A percentile compares a stretch with the other conserved stretches of the same genome.
Evolutionary conservation across 805 yeast species (phyloP).

Genomic region (Saccharomycopsis babjevae): DNA sequence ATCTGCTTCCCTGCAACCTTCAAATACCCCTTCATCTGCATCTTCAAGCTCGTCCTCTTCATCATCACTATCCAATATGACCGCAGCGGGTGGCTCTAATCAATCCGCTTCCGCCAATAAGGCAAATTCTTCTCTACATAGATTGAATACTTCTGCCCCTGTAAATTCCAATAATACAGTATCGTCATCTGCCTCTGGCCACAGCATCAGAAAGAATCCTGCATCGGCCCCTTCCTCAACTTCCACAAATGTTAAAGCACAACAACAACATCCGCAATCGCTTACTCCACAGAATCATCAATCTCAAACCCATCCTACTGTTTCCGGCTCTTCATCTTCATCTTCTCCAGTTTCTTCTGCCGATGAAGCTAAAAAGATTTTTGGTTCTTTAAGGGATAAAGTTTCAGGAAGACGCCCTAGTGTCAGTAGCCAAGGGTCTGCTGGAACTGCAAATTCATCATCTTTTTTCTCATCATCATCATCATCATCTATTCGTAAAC

Average conservation of each 20-base stretch:
- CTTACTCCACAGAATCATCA: not conserved
- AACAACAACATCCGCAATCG: not conserved
- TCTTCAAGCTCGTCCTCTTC: not conserved
- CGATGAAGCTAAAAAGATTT: constrained; percentile 8
- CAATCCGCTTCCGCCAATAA: not conserved
- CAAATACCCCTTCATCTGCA: not conserved
- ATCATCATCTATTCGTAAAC: constrained; percentile 3
- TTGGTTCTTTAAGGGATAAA: constrained; percentile 16
- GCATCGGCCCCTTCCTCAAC: not conserved
- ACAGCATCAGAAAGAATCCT: not conserved
- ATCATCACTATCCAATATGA: not conserved
- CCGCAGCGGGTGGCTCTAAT: not conserved
- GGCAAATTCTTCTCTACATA: not conserved
- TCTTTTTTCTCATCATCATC: not conserved
- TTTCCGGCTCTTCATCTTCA: not conserved
- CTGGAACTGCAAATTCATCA: not conserved
- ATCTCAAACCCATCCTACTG: not conserved
- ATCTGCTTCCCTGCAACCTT: not conserved
- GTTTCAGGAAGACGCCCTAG: constrained; percentile 13
- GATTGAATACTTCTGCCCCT: constrained; percentile 1
- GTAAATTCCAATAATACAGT: not conserved
- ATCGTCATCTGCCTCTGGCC: not conserved
- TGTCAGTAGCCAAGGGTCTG: constrained; percentile 6
- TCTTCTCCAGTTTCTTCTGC: constrained; percentile 2
- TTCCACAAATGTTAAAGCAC: not conserved